Conservation (phyloP, 1,139 yeast species). For the Arxiozyma slooffiae region DNA sequence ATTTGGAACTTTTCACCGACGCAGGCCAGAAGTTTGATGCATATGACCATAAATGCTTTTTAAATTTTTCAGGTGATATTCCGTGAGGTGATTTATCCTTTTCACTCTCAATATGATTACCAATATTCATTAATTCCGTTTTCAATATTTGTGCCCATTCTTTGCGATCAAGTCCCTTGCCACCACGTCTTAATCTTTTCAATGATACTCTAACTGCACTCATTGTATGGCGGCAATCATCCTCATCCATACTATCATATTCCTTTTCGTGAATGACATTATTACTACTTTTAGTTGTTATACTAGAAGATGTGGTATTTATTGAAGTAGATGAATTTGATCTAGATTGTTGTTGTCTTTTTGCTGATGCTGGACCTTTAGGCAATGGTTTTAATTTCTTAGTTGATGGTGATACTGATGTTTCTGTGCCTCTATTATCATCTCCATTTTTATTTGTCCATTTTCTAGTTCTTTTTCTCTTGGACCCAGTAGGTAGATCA, state of each 20-base stretch:
- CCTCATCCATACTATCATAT: conserved; percentile 77
- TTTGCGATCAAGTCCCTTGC: conserved; percentile 68
- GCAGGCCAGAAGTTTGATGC: conserved; percentile 93
- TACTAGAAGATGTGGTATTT: not conserved
- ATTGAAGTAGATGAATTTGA: conserved; percentile 2
- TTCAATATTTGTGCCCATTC: conserved; percentile 77
- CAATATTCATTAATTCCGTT: conserved; percentile 67
- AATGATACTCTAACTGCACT: conserved; percentile 69
- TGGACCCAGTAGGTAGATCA: conserved; percentile 7
- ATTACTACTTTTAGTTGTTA: not conserved
- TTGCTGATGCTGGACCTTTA: conserved; percentile 13
- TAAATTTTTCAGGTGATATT: conserved; percentile 14
- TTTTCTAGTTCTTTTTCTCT: conserved; percentile 15
- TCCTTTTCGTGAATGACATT: conserved; percentile 38
- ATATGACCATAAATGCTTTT: conserved; percentile 80
- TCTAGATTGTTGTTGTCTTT: conserved; percentile 1
- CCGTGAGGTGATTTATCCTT: conserved; percentile 5
- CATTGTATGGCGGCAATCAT: conserved; percentile 52
- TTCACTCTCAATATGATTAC: conserved; percentile 37
- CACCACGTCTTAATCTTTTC: conserved; percentile 66
- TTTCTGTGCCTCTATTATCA: not conserved
- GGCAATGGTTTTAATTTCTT: conserved; percentile 16
- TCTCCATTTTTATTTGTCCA: conserved; percentile 1
- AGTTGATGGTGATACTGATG: conserved; percentile 3
- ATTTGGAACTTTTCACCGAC: conserved; percentile 69